Percentiles rank a stretch among this genome's conserved stretches.
Conservation (phyloP, 495 filamentous ascomycete species). For the Penicillium lagena region DNA sequence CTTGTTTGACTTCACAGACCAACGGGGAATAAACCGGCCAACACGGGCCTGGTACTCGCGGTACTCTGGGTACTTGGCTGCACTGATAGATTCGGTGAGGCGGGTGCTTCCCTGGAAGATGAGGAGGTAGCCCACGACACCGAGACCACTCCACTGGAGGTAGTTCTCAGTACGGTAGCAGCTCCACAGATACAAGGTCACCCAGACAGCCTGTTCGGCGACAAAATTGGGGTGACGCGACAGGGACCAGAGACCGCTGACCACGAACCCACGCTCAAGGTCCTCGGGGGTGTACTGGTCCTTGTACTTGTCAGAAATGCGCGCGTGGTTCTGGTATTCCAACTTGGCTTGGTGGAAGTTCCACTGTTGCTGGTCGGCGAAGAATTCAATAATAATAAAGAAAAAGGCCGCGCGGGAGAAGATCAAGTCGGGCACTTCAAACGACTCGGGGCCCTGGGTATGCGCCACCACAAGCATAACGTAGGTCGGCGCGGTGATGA, state of each 20-base stretch:
- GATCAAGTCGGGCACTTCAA: conserved; percentile 55
- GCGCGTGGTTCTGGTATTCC: conserved; percentile 62
- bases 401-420: conserved; percentile 63
- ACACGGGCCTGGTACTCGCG: conserved; percentile 74
- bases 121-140: conserved; percentile 59
- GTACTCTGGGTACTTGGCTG: conserved; percentile 85
- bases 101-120: conserved; percentile 86
- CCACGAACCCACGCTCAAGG: conserved; percentile 86
- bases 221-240: conserved; percentile 92
- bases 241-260: conserved; percentile 77
- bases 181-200: conserved; percentile 78
- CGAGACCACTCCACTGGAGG: conserved; percentile 75
- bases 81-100: conserved; percentile 77
- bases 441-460: conserved; percentile 27
- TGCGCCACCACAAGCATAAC: conserved; percentile 58
- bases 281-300: conserved; percentile 54
- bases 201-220: conserved; percentile 89
- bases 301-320: conserved; percentile 50
- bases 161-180: conserved; percentile 62
- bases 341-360: conserved; percentile 77
- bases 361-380: conserved; percentile 96
- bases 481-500: conserved; percentile 78
- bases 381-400: conserved; percentile 66
- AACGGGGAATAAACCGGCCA: conserved; percentile 72
- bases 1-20: conserved; percentile 36